Conservation (phyloP, 2,329 filamentous ascomycete species). For the Didymella keratinophila region DNA sequence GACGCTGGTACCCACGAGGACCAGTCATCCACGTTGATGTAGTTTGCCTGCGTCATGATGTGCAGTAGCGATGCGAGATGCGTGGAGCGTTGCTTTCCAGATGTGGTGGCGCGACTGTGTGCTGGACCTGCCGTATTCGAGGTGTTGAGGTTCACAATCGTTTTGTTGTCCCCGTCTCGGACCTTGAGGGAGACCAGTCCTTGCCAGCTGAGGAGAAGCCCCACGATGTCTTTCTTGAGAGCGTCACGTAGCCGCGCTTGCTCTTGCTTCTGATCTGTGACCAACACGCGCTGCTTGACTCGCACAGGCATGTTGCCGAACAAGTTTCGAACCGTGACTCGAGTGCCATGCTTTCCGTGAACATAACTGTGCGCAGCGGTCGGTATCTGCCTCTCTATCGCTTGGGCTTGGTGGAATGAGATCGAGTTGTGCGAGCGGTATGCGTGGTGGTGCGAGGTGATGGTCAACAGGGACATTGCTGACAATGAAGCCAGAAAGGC, state of each 20-base stretch:
- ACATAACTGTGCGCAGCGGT: conserved; percentile 65
- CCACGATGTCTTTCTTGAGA: conserved; percentile 66
- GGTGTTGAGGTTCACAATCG: conserved; percentile 46
- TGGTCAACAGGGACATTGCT: conserved; percentile 75
- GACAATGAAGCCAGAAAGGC: conserved; percentile 80
- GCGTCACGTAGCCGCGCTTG: conserved; percentile 70
- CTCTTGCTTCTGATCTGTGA: conserved; percentile 59
- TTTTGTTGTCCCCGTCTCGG: conserved; percentile 59
- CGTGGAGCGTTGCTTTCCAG: conserved; percentile 24
- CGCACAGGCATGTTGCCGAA: conserved; percentile 93
- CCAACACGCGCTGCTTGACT: conserved; percentile 76
- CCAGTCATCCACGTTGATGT: conserved; percentile 63
- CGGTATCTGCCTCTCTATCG: conserved; percentile 70
- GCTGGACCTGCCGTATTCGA: conserved; percentile 1
- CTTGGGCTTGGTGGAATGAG: conserved; percentile 72
- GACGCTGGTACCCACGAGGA: conserved; percentile 74
- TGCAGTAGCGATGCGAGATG: conserved; percentile 35
- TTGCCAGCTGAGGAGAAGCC: conserved; percentile 75
- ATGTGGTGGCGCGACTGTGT: not conserved
- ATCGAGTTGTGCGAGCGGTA: conserved; percentile 70
- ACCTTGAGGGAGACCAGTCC: conserved; percentile 64
- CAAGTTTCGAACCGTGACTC: conserved; percentile 77
- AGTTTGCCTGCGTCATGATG: conserved; percentile 70
- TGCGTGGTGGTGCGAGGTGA: conserved; percentile 74
- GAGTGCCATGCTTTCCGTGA: conserved; percentile 72